Evolutionary conservation across 2,329 filamentous ascomycete genomes (phyloP).

Genomic region (Fusarium guadeloupense): DNA sequence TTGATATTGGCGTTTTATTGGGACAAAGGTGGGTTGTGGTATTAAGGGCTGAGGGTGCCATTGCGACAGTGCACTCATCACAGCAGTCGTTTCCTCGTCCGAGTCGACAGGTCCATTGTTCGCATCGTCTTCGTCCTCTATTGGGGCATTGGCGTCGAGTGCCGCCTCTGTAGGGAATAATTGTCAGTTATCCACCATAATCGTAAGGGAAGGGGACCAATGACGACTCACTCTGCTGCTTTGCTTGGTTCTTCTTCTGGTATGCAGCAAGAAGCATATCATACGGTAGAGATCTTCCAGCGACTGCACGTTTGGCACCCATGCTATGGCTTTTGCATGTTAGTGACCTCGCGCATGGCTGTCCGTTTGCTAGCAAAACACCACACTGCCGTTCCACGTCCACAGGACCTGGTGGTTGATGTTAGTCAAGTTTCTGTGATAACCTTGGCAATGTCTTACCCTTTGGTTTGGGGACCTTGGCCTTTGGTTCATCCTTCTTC

Average conservation of each 20-base stretch:
- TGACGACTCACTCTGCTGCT: constrained; percentile 83
- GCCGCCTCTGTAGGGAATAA: constrained; percentile 71
- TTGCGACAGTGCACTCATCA: constrained; percentile 82
- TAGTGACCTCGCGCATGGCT: constrained; percentile 85
- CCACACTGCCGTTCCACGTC: constrained; percentile 95
- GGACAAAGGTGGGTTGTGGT: constrained; percentile 68
- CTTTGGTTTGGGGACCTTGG: constrained; percentile 85
- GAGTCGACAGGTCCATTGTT: constrained; percentile 87
- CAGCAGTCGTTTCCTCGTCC: constrained; percentile 89
- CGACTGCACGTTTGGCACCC: constrained; percentile 90
- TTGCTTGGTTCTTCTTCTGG: constrained; percentile 98
- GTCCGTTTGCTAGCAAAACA: constrained; percentile 84
- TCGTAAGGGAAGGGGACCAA: not conserved
- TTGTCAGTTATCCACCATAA: constrained; percentile 7
- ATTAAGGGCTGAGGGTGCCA: constrained; percentile 83
- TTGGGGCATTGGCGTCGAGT: constrained; percentile 90
- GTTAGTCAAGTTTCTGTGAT: constrained; percentile 19
- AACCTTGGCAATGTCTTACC: constrained; percentile 53
- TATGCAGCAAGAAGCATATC: constrained; percentile 90
- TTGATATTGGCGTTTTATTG: constrained; percentile 71
- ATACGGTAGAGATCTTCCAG: constrained; percentile 86
- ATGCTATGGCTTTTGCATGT: constrained; percentile 97
- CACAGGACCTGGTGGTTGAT: constrained; percentile 70
- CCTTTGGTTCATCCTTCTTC: constrained; percentile 91
- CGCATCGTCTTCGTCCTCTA: constrained; percentile 85